Conservation (phyloP, 306 rosid species). For the Crataegus laevigata region DNA sequence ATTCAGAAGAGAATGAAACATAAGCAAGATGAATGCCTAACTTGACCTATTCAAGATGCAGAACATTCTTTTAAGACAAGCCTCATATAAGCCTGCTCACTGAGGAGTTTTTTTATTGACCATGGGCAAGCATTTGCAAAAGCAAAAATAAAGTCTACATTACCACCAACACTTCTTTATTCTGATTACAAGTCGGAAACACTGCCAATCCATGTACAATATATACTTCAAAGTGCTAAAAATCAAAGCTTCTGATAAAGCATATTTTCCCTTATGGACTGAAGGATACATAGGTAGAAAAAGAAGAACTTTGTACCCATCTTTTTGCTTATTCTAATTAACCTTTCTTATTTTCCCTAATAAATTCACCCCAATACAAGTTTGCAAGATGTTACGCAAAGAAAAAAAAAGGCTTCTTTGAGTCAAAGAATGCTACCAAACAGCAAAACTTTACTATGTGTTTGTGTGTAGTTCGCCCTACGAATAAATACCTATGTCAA, state of each 20-base stretch:
- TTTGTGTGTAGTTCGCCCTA: neutral
- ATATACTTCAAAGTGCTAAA: neutral
- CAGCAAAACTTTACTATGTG: neutral
- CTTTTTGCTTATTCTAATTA: neutral
- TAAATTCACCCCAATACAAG: neutral
- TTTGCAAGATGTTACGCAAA: neutral
- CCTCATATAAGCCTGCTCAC: neutral
- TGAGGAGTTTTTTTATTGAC: neutral
- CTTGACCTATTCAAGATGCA: neutral
- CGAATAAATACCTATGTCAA: no score
- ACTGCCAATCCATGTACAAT: neutral
- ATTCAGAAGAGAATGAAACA: neutral
- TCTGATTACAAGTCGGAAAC: neutral
- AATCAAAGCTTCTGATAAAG: neutral
- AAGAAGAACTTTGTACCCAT: neutral
- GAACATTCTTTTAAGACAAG: neutral
- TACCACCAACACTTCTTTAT: neutral
- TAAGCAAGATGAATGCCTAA: neutral
- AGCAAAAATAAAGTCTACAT: neutral
- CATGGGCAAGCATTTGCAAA: neutral
- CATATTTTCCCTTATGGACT: neutral
- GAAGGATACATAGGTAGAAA: neutral
- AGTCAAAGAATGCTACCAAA: neutral
- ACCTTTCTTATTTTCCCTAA: neutral
- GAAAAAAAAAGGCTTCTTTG: neutral